phyloP scores from a whole-genome alignment of 306 rosid genomes.

The Corylus heterophylla region DNA sequence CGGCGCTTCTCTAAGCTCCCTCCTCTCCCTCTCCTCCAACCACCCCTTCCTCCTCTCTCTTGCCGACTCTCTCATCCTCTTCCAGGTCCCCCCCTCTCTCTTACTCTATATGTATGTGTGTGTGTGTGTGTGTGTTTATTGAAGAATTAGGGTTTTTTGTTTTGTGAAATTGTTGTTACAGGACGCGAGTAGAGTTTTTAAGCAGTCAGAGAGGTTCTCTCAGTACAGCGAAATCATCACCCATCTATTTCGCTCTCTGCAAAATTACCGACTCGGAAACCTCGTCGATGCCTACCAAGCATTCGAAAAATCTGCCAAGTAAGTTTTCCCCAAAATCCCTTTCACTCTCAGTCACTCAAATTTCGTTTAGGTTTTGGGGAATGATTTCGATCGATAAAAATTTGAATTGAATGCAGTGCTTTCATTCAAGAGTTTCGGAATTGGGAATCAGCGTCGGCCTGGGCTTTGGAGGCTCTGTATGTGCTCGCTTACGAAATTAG shows the following conservation, averaged over 20 bases:
- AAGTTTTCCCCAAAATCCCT: background rate
- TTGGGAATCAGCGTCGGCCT: slow-evolving; percentile 92
- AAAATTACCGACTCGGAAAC: slow-evolving; percentile 49
- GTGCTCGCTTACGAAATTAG: slow-evolving; percentile 80
- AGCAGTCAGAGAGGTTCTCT: slow-evolving; percentile 62
- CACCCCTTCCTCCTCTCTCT: slow-evolving; percentile 56
- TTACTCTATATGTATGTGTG: background rate
- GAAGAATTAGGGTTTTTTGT: background rate
- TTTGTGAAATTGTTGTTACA: slow-evolving; percentile 6
- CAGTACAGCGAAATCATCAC: slow-evolving; percentile 59
- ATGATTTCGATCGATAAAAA: background rate
- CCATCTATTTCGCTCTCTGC: slow-evolving; percentile 81
- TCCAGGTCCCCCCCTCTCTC: slow-evolving; percentile 42
- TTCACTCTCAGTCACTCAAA: background rate
- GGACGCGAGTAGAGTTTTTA: slow-evolving; percentile 69
- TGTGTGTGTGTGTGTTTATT: background rate
- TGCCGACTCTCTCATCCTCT: slow-evolving; percentile 72
- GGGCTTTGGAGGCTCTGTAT: slow-evolving; percentile 88
- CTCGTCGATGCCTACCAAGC: slow-evolving; percentile 73
- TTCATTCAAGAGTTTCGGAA: slow-evolving; percentile 93
- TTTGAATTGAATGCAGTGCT: slow-evolving; percentile 53
- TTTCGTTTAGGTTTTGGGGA: background rate
- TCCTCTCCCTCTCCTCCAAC: slow-evolving; percentile 75
- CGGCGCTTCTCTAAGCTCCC: slow-evolving; percentile 64
- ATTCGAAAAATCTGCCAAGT: slow-evolving; percentile 84